Evolutionary conservation across 768 basidiomycete species (phyloP).

Genomic region (Suillus luteus): DNA sequence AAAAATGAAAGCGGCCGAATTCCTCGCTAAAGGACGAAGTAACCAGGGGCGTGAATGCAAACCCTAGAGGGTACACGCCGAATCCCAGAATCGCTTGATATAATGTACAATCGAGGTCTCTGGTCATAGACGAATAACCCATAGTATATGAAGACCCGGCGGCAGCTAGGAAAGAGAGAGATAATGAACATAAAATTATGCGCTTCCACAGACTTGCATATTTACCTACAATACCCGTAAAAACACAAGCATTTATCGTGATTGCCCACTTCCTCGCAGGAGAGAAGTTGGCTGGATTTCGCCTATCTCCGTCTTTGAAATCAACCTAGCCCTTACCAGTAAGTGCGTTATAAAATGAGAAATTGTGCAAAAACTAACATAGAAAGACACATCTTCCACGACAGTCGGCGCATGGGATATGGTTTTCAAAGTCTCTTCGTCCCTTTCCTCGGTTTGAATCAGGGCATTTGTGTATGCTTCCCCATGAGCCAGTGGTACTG

Average conservation of each 20-base stretch:
- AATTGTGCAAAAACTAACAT: slow-evolving; percentile 15
- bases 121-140: slow-evolving; percentile 59
- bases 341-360: neutral
- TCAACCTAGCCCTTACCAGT: slow-evolving; percentile 37
- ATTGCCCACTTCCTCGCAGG: slow-evolving; percentile 44
- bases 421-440: neutral
- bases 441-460: too few relatives aligned
- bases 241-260: slow-evolving; percentile 36
- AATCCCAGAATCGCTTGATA: slow-evolving; percentile 52
- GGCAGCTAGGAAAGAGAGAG: slow-evolving; percentile 39
- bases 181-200: neutral
- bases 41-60: slow-evolving; percentile 62
- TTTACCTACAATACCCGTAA: slow-evolving; percentile 36
- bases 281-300: slow-evolving; percentile 44
- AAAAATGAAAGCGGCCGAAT: slow-evolving; percentile 64
- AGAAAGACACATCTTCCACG: slow-evolving; percentile 11
- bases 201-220: slow-evolving; percentile 1
- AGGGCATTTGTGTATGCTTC: neutral
- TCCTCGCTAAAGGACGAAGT: slow-evolving; percentile 75
- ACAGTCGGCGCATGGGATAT: neutral
- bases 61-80: slow-evolving; percentile 59
- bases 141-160: slow-evolving; percentile 53
- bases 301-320: slow-evolving; percentile 38
- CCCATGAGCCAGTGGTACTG: neutral
- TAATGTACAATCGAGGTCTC: slow-evolving; percentile 43